phyloP scores from a whole-genome alignment of 495 filamentous ascomycete species.

The Cercophora scortea region DNA sequence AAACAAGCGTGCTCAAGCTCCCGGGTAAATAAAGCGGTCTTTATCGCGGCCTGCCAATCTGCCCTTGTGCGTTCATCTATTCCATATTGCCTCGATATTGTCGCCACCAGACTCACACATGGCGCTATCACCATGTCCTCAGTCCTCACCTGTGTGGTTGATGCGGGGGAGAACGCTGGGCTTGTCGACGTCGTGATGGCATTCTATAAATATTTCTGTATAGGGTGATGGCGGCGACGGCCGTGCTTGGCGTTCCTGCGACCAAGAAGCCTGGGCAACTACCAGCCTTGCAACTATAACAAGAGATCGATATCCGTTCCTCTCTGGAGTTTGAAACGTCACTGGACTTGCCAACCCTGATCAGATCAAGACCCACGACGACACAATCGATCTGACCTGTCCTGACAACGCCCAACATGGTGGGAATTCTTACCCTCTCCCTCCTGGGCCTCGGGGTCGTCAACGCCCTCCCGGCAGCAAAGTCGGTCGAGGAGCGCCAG shows the following conservation, averaged over 20 bases:
- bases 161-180: too few species aligned
- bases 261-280: not conserved
- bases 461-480: slow-evolving; percentile 17
- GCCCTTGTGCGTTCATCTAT: slow-evolving; percentile 25
- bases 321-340: slow-evolving; percentile 1
- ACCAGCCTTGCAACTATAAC: slow-evolving; percentile 9
- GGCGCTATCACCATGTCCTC: slow-evolving; percentile 8
- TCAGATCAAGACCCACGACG: slow-evolving; percentile 1
- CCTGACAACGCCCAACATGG: slow-evolving; percentile 16
- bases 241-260: not conserved
- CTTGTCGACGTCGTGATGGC: slow-evolving; percentile 3
- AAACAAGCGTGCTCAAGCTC: not conserved
- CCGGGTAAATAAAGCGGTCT: slow-evolving; percentile 28
- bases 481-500: slow-evolving; percentile 15
- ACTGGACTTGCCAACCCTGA: slow-evolving; percentile 8
- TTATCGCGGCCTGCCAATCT: slow-evolving; percentile 16
- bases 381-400: not conserved
- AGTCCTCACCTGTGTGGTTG: slow-evolving; percentile 4
- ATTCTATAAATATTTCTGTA: slow-evolving; percentile 20
- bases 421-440: slow-evolving; percentile 19
- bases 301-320: slow-evolving; percentile 6
- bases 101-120: slow-evolving; percentile 16
- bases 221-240: slow-evolving; percentile 3
- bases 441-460: slow-evolving; percentile 24
- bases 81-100: slow-evolving; percentile 28